A percentile compares a stretch with the other conserved stretches of the same genome.
Evolutionary conservation across 345 rosid species (phyloP).

Genomic region (Triadica sebifera): DNA sequence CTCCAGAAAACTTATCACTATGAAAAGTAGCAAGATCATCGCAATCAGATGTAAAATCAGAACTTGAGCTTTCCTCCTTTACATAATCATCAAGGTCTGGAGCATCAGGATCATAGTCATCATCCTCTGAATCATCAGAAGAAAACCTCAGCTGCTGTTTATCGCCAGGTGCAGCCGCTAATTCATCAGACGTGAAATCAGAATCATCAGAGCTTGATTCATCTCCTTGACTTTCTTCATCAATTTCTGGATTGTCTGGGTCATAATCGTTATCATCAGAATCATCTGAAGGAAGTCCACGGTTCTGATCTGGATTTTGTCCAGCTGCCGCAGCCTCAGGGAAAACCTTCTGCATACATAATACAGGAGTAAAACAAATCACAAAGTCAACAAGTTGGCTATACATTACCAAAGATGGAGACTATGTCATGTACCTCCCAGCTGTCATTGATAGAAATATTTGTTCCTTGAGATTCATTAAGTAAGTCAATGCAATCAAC

Average conservation of each 20-base stretch:
- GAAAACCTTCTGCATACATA: conserved; percentile 67
- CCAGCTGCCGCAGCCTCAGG: conserved; percentile 75
- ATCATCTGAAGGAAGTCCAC: conserved; percentile 78
- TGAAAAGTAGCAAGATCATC: conserved; percentile 51
- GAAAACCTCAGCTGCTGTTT: conserved; percentile 50
- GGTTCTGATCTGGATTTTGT: conserved; percentile 45
- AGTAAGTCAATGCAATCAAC: conserved; percentile 69
- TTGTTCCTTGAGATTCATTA: conserved; percentile 74
- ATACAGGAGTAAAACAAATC: conserved; percentile 13
- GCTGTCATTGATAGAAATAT: conserved; percentile 51
- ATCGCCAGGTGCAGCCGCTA: conserved; percentile 35
- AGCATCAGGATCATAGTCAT: conserved; percentile 67
- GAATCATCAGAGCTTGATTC: conserved; percentile 65
- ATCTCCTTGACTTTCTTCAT: conserved; percentile 44
- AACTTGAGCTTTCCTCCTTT: conserved; percentile 58
- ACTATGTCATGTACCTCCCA: conserved; percentile 70
- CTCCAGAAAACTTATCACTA: conserved; percentile 32
- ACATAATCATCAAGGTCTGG: conserved; percentile 41
- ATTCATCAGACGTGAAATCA: too few relatives aligned
- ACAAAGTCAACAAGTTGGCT: neutral
- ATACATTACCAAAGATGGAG: conserved; percentile 1
- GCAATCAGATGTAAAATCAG: conserved; percentile 75
- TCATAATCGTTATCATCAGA: conserved; percentile 78
- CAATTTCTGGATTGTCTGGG: conserved; percentile 45
- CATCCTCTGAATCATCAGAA: conserved; percentile 94